phyloP scores from a whole-genome alignment of 257 asterid species.

The Sherardia arvensis region DNA sequence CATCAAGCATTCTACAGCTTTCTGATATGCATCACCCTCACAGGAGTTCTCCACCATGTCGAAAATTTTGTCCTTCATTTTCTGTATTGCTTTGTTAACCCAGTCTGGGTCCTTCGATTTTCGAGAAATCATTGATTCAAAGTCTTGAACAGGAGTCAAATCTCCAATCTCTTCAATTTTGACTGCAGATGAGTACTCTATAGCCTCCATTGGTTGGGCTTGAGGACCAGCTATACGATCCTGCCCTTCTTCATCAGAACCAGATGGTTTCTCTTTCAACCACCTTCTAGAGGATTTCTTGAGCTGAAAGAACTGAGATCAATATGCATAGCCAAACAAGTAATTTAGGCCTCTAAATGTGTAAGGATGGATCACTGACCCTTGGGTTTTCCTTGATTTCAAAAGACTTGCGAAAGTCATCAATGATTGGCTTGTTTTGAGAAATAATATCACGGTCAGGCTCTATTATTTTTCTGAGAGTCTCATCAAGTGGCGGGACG shows the following conservation, averaged over 20 bases:
- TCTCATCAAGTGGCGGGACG: conserved; percentile 80
- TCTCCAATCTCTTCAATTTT: conserved; percentile 62
- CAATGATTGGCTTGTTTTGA: conserved; percentile 43
- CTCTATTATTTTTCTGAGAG: conserved; percentile 67
- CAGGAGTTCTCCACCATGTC: conserved; percentile 56
- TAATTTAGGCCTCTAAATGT: background rate
- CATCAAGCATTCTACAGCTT: conserved; percentile 58
- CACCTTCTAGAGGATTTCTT: conserved; percentile 72
- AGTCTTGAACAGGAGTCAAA: conserved; percentile 69
- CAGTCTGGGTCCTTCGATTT: conserved; percentile 88
- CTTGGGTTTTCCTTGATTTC: conserved; percentile 89
- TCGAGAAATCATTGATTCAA: conserved; percentile 78
- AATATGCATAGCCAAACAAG: background rate
- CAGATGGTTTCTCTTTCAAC: conserved; percentile 57
- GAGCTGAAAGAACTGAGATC: conserved; percentile 40
- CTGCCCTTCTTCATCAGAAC: conserved; percentile 54
- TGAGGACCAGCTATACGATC: conserved; percentile 20
- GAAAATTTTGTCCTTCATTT: conserved; percentile 56
- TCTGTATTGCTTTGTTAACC: conserved; percentile 62
- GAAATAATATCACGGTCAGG: conserved; percentile 61
- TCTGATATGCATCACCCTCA: conserved; percentile 47
- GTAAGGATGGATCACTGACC: conserved; percentile 28
- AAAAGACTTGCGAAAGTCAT: conserved; percentile 52
- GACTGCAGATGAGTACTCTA: conserved; percentile 37
- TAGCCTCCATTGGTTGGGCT: conserved; percentile 47